phyloP scores from a whole-genome alignment of 257 asterid genomes.

The Solanum okadae region DNA sequence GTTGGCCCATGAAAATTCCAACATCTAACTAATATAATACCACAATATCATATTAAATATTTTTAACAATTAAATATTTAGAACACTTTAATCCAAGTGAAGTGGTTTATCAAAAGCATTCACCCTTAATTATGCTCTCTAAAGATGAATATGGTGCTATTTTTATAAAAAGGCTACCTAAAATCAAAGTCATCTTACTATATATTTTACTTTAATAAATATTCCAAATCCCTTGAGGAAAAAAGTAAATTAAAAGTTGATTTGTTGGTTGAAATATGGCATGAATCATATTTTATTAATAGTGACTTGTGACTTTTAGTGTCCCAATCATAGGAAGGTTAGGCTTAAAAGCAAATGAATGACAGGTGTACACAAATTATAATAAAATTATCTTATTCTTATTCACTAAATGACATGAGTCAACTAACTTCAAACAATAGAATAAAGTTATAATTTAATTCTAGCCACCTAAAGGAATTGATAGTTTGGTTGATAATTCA shows the following conservation, averaged over 20 bases:
- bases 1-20: neutral
- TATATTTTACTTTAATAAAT: neutral
- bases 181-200: neutral
- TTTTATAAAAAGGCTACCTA: neutral
- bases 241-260: neutral
- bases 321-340: neutral
- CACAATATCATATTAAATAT: neutral
- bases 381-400: neutral
- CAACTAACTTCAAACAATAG: neutral
- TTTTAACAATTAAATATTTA: neutral
- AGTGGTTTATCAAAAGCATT: neutral
- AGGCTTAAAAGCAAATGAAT: conserved; percentile 5
- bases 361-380: neutral
- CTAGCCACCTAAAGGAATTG: neutral
- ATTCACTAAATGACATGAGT: neutral
- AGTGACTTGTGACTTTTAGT: conserved; percentile 2
- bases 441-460: neutral
- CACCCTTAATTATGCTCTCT: neutral
- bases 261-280: neutral
- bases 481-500: neutral
- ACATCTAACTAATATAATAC: neutral
- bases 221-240: neutral
- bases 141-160: neutral
- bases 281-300: neutral
- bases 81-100: neutral